A percentile compares a stretch with the other conserved stretches of the same genome.
Conservation (phyloP, 768 basidiomycete genomes). For the Calvatia gigantea region DNA sequence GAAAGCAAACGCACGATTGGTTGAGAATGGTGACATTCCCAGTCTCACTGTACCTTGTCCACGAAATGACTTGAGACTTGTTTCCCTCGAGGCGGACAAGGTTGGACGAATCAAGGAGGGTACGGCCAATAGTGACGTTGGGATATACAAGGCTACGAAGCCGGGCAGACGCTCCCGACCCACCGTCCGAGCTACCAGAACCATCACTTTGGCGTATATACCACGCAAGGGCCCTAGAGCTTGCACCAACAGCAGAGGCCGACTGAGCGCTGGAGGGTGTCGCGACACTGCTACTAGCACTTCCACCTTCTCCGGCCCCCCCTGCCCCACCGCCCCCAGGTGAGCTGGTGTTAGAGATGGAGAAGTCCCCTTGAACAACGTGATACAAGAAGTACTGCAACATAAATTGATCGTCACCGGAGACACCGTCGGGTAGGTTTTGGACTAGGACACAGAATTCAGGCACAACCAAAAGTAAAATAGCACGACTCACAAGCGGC, state of each 20-base stretch:
- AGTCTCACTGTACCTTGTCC: constrained; percentile 19
- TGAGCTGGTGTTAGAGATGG: constrained; percentile 17
- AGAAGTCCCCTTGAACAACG: constrained; percentile 49
- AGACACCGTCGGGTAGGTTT: constrained; percentile 22
- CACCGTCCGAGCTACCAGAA: constrained; percentile 1
- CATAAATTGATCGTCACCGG: constrained; percentile 24
- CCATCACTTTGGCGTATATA: constrained; percentile 14
- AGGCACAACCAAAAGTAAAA: constrained; percentile 16
- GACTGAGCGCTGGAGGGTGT: constrained; percentile 7
- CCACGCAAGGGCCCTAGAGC: constrained; percentile 9
- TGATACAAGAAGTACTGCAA: constrained; percentile 56
- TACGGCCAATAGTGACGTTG: constrained; percentile 60
- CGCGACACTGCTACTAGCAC: neutral
- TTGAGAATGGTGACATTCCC: constrained; percentile 42
- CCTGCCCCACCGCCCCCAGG: constrained; percentile 15
- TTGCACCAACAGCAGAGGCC: neutral
- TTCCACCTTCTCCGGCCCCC: constrained; percentile 16
- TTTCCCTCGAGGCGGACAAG: constrained; percentile 56
- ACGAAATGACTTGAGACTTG: constrained; percentile 50
- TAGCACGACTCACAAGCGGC: constrained; percentile 41
- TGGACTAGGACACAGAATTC: constrained; percentile 23
- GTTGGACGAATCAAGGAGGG: constrained; percentile 48
- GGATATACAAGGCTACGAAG: constrained; percentile 43
- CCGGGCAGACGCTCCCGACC: constrained; percentile 12
- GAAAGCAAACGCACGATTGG: constrained; percentile 33